Percentiles rank a stretch among this genome's conserved stretches.
These are phyloP conservation scores for Plasmopara halstedii DNA, from an alignment of 352 stramenopile species.

Conservation along the genomic window DNA sequence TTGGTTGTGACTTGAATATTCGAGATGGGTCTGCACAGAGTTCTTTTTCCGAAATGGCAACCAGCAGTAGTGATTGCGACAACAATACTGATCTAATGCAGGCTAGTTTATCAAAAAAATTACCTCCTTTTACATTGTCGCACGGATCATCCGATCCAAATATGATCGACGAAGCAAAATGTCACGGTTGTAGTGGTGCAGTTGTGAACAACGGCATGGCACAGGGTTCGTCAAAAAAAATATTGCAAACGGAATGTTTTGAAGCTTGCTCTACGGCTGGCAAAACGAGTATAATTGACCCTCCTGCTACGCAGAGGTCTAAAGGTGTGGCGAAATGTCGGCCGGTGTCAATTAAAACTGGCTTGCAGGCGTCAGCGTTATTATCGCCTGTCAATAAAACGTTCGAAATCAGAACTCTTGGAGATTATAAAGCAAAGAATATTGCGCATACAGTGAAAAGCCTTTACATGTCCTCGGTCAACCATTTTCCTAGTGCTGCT, in stretches of 20 bases:
- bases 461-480: constrained; percentile 49
- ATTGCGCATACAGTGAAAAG: constrained; percentile 53
- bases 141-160: constrained; percentile 9
- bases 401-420: constrained; percentile 50
- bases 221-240: neutral
- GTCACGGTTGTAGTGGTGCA: constrained; percentile 1
- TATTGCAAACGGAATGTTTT: constrained; percentile 27
- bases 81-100: neutral
- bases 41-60: constrained; percentile 25
- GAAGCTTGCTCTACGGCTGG: constrained; percentile 65
- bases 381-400: constrained; percentile 26
- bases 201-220: neutral
- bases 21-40: constrained; percentile 36
- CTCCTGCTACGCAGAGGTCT: constrained; percentile 15
- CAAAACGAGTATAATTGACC: constrained; percentile 59
- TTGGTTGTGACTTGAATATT: constrained; percentile 60
- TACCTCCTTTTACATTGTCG: constrained; percentile 5
- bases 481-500: constrained; percentile 30
- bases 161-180: constrained; percentile 17
- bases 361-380: constrained; percentile 19
- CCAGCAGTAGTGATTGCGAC: neutral
- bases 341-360: constrained; percentile 37
- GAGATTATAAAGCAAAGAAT: constrained; percentile 64
- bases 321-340: constrained; percentile 41
- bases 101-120: constrained; percentile 5